Percentiles rank a stretch among this genome's conserved stretches.
phyloP scores from a whole-genome alignment of 805 yeast genomes.

The Jamesozyma spencerorum region DNA sequence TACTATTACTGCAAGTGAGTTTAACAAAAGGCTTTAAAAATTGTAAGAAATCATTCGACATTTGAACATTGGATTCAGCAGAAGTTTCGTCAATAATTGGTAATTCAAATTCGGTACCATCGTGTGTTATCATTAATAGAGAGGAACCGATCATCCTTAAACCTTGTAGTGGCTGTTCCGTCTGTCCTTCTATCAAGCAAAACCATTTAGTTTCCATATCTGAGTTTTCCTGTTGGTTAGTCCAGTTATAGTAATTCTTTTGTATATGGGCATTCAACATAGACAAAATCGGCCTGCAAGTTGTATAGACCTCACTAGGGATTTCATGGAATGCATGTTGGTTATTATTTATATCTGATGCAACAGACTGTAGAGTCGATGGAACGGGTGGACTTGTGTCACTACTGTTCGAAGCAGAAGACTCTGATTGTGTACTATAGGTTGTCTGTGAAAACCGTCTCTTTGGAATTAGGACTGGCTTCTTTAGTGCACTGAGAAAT shows the following conservation, averaged over 20 bases:
- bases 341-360: neutral
- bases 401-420: constrained; percentile 2
- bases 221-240: no score
- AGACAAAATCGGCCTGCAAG: constrained; percentile 10
- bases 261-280: constrained; percentile 11
- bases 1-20: constrained; percentile 1
- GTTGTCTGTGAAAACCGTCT: neutral
- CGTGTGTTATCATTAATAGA: constrained; percentile 1
- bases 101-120: neutral
- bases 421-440: neutral
- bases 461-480: constrained; percentile 6
- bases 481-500: constrained; percentile 6
- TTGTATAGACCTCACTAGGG: constrained; percentile 8
- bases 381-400: neutral
- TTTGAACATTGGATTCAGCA: neutral
- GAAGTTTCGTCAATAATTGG: constrained; percentile 1
- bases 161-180: neutral
- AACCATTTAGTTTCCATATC: neutral
- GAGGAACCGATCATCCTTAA: constrained; percentile 5
- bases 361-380: neutral
- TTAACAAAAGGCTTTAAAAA: constrained; percentile 5
- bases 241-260: constrained; percentile 12
- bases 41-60: neutral
- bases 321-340: constrained; percentile 7
- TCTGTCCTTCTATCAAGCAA: neutral